Conservation (phyloP, 164 flowering plant species). For the Dillenia suffruticosa region DNA sequence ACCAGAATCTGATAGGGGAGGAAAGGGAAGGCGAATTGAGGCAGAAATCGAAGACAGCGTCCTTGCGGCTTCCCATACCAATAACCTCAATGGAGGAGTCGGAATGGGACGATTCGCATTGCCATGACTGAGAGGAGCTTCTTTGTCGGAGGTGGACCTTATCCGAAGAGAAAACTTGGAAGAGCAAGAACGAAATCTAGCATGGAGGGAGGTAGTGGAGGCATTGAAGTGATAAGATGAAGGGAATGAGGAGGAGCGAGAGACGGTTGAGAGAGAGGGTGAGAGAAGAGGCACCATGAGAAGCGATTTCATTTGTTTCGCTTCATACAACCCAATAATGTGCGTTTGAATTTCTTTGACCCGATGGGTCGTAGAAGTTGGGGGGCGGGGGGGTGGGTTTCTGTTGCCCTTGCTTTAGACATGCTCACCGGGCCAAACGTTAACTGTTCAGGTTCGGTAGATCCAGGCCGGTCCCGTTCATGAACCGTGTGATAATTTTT, state of each 20-base stretch:
- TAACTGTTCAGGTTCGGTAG: no score
- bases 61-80: constrained; percentile 78
- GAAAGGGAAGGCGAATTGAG: constrained; percentile 47
- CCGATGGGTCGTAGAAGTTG: no score
- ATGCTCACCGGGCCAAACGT: no score
- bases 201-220: constrained; percentile 1
- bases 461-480: no score
- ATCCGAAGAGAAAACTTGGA: constrained; percentile 8
- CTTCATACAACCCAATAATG: no score
- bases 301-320: neutral
- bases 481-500: no score
- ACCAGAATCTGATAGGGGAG: constrained; percentile 69
- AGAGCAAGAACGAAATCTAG: constrained; percentile 5
- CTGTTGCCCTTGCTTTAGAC: no score
- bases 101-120: constrained; percentile 1
- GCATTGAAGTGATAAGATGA: constrained; percentile 7
- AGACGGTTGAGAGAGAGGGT: neutral
- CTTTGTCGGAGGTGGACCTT: neutral
- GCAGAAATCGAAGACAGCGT: constrained; percentile 71
- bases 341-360: no score
- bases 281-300: constrained; percentile 8
- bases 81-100: constrained; percentile 48
- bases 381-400: no score
- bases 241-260: neutral
- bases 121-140: constrained; percentile 5